phyloP scores from a whole-genome alignment of 1,139 yeast species.

The Pichia sp. region DNA sequence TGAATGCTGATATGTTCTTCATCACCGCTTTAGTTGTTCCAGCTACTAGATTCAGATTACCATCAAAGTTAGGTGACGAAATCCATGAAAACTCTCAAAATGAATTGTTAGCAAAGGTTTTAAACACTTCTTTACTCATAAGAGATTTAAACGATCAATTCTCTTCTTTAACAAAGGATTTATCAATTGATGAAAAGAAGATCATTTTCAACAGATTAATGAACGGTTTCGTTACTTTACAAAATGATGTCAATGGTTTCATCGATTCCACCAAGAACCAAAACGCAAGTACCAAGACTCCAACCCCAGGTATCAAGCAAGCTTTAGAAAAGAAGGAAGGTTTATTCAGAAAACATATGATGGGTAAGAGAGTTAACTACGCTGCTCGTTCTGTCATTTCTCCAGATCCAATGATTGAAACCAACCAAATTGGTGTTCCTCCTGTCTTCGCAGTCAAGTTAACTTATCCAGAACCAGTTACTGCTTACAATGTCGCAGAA shows the following conservation, averaged over 20 bases:
- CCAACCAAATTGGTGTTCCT: constrained; percentile 98
- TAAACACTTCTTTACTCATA: constrained; percentile 77
- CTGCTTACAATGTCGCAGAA: constrained; percentile 88
- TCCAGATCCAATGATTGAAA: constrained; percentile 97
- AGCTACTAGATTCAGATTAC: constrained; percentile 94
- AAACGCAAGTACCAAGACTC: constrained; percentile 54
- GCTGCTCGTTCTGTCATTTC: constrained; percentile 99
- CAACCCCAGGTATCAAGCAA: constrained; percentile 95
- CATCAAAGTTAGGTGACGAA: constrained; percentile 96
- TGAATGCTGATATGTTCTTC: constrained; percentile 88
- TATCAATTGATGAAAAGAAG: constrained; percentile 68
- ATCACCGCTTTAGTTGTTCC: constrained; percentile 88
- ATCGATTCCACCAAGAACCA: constrained; percentile 92
- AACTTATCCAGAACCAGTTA: constrained; percentile 98
- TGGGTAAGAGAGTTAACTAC: constrained; percentile 99
- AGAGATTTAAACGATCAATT: constrained; percentile 88
- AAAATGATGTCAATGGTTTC: constrained; percentile 92
- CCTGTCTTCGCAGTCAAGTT: constrained; percentile 96
- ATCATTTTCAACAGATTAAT: constrained; percentile 82
- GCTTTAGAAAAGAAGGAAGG: constrained; percentile 99
- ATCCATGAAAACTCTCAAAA: constrained; percentile 94
- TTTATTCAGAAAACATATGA: constrained; percentile 97
- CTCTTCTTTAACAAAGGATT: constrained; percentile 60
- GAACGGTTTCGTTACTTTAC: constrained; percentile 93
- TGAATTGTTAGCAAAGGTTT: constrained; percentile 75